phyloP scores from a whole-genome alignment of 495 filamentous ascomycete species.

The Neurospora hispaniola region DNA sequence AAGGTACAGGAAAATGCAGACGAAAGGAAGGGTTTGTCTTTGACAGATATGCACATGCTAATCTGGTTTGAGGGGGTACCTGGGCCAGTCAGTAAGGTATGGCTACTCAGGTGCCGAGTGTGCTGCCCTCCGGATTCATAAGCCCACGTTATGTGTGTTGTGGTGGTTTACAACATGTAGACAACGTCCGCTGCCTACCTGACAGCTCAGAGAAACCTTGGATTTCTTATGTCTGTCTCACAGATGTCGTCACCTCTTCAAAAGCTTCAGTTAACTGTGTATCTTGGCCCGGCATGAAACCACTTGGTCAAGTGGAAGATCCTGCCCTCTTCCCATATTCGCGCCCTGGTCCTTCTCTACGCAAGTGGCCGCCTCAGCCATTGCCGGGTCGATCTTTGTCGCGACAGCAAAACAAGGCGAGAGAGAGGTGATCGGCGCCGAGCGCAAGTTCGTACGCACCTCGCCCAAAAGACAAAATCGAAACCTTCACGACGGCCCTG shows the following conservation, averaged over 20 bases:
- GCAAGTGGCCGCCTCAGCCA: conserved; percentile 6
- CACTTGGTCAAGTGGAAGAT: conserved; percentile 8
- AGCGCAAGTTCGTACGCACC: conserved; percentile 9
- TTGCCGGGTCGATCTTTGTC: conserved; percentile 12
- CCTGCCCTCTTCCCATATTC: conserved; percentile 1
- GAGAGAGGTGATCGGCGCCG: conserved; percentile 2
- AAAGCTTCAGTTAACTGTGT: no score
- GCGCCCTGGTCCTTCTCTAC: conserved; percentile 4
- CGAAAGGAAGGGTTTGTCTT: background rate
- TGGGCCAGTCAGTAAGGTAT: background rate
- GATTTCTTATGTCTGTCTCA: background rate
- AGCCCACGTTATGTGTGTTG: background rate
- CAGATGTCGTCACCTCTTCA: background rate
- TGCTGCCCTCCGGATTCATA: background rate
- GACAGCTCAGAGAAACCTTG: background rate
- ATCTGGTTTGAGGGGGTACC: background rate
- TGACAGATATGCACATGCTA: background rate
- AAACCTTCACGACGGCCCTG: background rate
- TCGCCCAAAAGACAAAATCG: conserved; percentile 11
- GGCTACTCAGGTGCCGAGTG: background rate
- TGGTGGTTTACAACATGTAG: background rate
- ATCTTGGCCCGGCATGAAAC: no score
- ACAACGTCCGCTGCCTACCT: background rate
- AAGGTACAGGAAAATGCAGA: background rate
- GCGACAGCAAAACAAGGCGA: conserved; percentile 12